phyloP scores from a whole-genome alignment of 345 rosid species.

The Eucalyptus albens region DNA sequence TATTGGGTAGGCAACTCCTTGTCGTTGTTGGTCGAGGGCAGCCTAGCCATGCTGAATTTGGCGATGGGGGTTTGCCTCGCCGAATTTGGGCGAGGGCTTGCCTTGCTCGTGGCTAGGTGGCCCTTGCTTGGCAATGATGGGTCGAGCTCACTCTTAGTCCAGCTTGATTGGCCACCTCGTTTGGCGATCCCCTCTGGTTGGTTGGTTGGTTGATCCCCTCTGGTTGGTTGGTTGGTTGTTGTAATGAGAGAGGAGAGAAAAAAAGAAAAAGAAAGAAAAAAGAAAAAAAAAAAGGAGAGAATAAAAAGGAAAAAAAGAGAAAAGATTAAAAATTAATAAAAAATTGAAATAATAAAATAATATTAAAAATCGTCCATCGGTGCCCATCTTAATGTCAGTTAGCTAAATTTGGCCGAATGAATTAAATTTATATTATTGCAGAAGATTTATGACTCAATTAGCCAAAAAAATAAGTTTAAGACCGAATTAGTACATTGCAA shows the following conservation, averaged over 20 bases:
- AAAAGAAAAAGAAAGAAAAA: rapidly evolving
- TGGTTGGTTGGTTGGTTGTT: rapidly evolving
- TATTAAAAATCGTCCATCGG: rapidly evolving
- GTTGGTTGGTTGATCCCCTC: too few relatives aligned
- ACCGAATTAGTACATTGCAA: rapidly evolving
- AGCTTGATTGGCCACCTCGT: rapidly evolving
- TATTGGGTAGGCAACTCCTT: too few relatives aligned
- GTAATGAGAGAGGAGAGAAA: rapidly evolving
- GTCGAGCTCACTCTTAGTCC: rapidly evolving
- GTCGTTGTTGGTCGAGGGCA: rapidly evolving
- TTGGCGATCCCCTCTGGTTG: too few relatives aligned
- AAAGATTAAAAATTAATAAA: too few relatives aligned
- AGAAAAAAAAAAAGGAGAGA: rapidly evolving
- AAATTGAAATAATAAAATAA: too few relatives aligned
- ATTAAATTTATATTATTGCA: rapidly evolving
- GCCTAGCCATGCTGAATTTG: rapidly evolving
- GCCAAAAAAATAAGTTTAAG: too few relatives aligned
- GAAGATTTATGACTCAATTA: rapidly evolving
- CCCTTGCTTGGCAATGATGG: rapidly evolving
- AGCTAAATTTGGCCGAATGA: rapidly evolving
- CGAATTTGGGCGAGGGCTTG: rapidly evolving
- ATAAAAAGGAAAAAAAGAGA: too few relatives aligned
- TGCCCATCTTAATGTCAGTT: rapidly evolving
- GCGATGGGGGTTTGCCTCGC: rapidly evolving
- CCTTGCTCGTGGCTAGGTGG: too few relatives aligned